Evolutionary conservation across 768 basidiomycete genomes (phyloP).

Genomic region (Candolleomyces eurysporus): DNA sequence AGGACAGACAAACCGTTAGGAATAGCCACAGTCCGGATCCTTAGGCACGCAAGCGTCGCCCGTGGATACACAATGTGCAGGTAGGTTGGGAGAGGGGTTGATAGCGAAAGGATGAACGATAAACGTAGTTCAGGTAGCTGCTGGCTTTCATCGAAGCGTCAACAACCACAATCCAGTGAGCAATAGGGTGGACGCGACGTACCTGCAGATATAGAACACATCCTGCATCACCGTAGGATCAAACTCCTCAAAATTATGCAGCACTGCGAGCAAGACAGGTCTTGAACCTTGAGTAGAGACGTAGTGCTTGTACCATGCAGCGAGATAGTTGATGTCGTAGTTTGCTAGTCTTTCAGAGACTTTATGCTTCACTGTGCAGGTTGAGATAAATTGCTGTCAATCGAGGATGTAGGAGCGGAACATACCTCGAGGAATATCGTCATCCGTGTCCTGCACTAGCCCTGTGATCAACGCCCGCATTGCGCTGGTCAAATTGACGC

Average conservation of each 20-base stretch:
- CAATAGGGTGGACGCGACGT: background rate
- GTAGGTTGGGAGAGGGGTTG: slow-evolving; percentile 58
- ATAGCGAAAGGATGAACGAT: slow-evolving; percentile 61
- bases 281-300: slow-evolving; percentile 8
- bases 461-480: slow-evolving; percentile 57
- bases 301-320: slow-evolving; percentile 55
- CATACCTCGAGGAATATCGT: slow-evolving; percentile 22
- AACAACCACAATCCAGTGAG: background rate
- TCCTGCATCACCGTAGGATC: slow-evolving; percentile 64
- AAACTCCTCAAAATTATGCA: slow-evolving; percentile 77
- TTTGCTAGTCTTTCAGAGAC: slow-evolving; percentile 50
- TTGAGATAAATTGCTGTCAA: background rate
- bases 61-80: slow-evolving; percentile 60
- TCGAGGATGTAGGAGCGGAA: background rate
- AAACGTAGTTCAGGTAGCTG: slow-evolving; percentile 55
- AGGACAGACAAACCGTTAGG: slow-evolving; percentile 49
- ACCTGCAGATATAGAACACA: slow-evolving; percentile 73
- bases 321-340: slow-evolving; percentile 60
- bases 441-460: slow-evolving; percentile 40
- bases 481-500: slow-evolving; percentile 44
- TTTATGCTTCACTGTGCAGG: slow-evolving; percentile 42
- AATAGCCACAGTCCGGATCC: slow-evolving; percentile 48
- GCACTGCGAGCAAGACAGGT: slow-evolving; percentile 51
- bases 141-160: slow-evolving; percentile 34
- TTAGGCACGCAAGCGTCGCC: slow-evolving; percentile 56